Conservation (phyloP, 495 filamentous ascomycete species). For the Trichoderma gamsii region DNA sequence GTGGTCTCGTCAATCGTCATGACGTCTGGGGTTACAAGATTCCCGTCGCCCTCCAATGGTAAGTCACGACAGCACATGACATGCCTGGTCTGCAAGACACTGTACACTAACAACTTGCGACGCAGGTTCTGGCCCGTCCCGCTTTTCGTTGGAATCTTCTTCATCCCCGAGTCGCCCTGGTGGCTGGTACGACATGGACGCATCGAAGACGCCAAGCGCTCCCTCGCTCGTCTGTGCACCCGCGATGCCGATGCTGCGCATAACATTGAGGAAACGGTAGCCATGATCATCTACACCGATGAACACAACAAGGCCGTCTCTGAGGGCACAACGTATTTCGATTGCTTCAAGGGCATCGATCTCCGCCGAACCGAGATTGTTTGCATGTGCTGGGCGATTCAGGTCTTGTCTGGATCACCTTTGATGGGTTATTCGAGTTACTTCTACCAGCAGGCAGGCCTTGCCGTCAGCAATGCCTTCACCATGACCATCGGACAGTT, state of each 20-base stretch:
- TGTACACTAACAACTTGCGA: too few species aligned
- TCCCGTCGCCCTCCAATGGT: conserved; percentile 51
- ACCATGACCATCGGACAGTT: conserved; percentile 22
- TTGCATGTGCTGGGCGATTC: conserved; percentile 59
- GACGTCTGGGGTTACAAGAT: conserved; percentile 51
- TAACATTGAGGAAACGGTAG: conserved; percentile 5
- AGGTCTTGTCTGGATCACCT: conserved; percentile 58
- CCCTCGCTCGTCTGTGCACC: conserved; percentile 43
- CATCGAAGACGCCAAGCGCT: conserved; percentile 35
- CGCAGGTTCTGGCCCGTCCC: conserved; percentile 50
- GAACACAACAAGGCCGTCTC: conserved; percentile 15
- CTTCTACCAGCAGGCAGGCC: conserved; percentile 61
- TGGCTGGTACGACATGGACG: conserved; percentile 49
- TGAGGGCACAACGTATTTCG: conserved; percentile 24
- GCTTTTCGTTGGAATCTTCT: conserved; percentile 32
- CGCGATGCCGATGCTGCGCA: conserved; percentile 28
- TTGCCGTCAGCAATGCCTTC: conserved; percentile 47
- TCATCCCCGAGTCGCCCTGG: conserved; percentile 40
- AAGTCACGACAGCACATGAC: too few species aligned
- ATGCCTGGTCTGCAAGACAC: too few species aligned
- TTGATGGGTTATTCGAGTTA: conserved; percentile 64
- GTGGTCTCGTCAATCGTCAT: conserved; percentile 23
- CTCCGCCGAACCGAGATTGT: conserved; percentile 60
- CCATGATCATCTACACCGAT: conserved; percentile 46
- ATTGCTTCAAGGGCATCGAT: conserved; percentile 60